Evolutionary conservation across 306 rosid genomes (phyloP).

Genomic region (Cicer arietinum): DNA sequence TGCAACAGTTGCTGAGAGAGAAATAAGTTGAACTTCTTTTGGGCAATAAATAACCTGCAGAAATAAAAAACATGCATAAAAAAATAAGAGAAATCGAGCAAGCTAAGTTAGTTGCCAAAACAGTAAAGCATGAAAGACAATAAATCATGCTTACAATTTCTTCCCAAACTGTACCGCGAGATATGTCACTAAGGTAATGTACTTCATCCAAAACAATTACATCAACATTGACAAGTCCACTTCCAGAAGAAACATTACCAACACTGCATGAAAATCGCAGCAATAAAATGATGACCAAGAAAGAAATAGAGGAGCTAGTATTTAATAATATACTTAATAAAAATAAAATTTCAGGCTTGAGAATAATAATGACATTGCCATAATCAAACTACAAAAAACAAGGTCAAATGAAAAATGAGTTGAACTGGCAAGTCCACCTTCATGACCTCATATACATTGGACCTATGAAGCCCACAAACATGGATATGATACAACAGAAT

Average conservation of each 20-base stretch:
- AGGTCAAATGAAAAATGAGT: constrained; percentile 9
- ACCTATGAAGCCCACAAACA: neutral
- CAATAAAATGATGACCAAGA: constrained; percentile 26
- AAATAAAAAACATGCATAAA: constrained; percentile 9
- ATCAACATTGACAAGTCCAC: constrained; percentile 85
- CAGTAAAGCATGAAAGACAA: constrained; percentile 37
- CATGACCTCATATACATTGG: constrained; percentile 4
- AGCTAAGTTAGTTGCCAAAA: constrained; percentile 33
- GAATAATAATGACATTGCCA: constrained; percentile 25
- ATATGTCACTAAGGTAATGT: constrained; percentile 96
- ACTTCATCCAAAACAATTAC: constrained; percentile 97
- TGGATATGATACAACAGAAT: neutral
- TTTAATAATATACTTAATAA: constrained; percentile 17
- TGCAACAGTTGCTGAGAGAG: constrained; percentile 90
- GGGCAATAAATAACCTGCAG: constrained; percentile 90
- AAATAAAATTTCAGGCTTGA: constrained; percentile 12
- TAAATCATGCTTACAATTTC: constrained; percentile 77
- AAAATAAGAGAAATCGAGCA: constrained; percentile 32
- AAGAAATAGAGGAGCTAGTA: constrained; percentile 18
- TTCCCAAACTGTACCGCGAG: constrained; percentile 97
- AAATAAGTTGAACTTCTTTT: constrained; percentile 85
- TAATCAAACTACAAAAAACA: constrained; percentile 35
- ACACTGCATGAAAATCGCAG: constrained; percentile 64
- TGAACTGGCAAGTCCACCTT: constrained; percentile 27
- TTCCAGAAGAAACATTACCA: constrained; percentile 78